Percentiles rank a stretch among this genome's conserved stretches.
These are phyloP conservation scores for Citrus maxima DNA, from an alignment of 345 rosid genomes.

Conservation along the genomic window DNA sequence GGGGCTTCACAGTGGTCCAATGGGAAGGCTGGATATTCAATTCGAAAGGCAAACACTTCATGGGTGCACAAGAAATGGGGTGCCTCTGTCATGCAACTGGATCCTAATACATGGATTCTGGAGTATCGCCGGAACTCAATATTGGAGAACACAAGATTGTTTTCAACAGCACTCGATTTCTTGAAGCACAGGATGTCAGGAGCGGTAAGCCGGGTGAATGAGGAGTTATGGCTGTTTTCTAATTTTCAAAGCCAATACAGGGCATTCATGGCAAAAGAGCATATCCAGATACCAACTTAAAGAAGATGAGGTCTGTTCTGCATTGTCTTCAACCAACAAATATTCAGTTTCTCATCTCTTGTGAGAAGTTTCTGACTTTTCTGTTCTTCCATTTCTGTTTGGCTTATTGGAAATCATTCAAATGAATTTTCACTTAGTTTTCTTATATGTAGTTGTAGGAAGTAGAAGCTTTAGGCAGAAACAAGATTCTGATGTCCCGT, in stretches of 20 bases:
- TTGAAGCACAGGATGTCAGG: conserved; percentile 28
- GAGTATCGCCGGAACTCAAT: conserved; percentile 57
- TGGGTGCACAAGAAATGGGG: conserved; percentile 58
- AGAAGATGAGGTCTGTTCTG: background rate
- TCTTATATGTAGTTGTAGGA: background rate
- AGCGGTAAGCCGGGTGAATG: conserved; percentile 22
- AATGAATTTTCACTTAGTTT: background rate
- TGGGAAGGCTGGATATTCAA: conserved; percentile 45
- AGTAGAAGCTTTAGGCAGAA: background rate
- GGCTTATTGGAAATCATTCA: background rate
- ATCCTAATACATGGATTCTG: conserved; percentile 74
- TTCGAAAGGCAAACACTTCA: conserved; percentile 46
- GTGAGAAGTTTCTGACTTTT: conserved; percentile 22
- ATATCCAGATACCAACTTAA: conserved; percentile 41
- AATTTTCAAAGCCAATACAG: conserved; percentile 16
- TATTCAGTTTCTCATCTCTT: conserved; percentile 33
- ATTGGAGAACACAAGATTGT: conserved; percentile 43
- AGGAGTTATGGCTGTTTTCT: conserved; percentile 24
- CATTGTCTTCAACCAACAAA: background rate
- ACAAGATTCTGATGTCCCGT: background rate
- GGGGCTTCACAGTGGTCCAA: conserved; percentile 54
- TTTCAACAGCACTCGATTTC: conserved; percentile 43
- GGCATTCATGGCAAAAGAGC: conserved; percentile 6
- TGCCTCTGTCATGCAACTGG: conserved; percentile 58
- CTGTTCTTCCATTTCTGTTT: background rate